Evolutionary conservation across 176 grass and related monocot genomes (phyloP).

Genomic region (Melocanna baccifera): DNA sequence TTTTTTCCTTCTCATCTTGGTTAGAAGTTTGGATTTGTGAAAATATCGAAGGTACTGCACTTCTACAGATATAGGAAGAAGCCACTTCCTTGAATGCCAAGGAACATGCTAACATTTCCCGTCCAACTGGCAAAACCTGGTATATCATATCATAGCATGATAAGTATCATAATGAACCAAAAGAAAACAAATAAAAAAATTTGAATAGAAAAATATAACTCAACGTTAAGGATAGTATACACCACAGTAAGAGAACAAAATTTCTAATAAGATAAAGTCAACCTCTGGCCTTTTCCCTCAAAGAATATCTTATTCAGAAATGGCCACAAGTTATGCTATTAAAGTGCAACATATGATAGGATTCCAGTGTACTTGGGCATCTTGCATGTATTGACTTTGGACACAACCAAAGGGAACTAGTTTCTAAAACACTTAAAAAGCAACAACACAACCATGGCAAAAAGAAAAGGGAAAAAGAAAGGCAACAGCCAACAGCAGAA

Average conservation of each 20-base stretch:
- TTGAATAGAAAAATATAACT: background rate
- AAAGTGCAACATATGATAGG: background rate
- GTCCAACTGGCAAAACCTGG: slow-evolving; percentile 75
- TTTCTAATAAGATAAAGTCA: background rate
- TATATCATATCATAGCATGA: slow-evolving; percentile 21
- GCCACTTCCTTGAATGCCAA: slow-evolving; percentile 78
- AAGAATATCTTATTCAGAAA: background rate
- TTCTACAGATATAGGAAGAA: slow-evolving; percentile 54
- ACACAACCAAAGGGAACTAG: background rate
- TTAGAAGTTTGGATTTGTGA: slow-evolving; percentile 39
- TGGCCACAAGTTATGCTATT: background rate
- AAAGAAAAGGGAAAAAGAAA: background rate
- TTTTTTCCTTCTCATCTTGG: slow-evolving; percentile 27
- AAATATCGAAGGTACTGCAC: slow-evolving; percentile 42
- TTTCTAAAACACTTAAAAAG: slow-evolving; percentile 1
- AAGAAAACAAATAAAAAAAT: background rate
- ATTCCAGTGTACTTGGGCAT: background rate
- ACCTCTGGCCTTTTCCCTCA: background rate
- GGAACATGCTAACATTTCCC: slow-evolving; percentile 77
- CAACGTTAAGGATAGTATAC: background rate
- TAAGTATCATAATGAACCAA: background rate
- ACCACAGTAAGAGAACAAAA: background rate
- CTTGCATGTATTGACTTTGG: background rate
- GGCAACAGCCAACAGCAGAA: background rate
- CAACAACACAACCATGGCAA: background rate